Conservation (phyloP, 495 filamentous ascomycete species). For the Hyaloscypha hepaticicola region DNA sequence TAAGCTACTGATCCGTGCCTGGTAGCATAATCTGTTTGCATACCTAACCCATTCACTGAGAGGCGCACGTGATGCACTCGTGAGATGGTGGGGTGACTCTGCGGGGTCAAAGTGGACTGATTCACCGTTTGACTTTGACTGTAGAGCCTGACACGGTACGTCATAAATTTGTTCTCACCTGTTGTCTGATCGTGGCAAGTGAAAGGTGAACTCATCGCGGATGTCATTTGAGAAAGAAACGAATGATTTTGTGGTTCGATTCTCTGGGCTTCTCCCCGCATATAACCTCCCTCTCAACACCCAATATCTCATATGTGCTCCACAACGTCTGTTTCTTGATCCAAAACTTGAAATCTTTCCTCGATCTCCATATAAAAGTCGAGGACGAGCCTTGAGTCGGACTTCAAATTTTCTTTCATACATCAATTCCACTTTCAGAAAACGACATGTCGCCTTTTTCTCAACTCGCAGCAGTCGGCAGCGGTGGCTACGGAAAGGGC, state of each 20-base stretch:
- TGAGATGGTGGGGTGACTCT: conserved; percentile 8
- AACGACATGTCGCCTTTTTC: conserved; percentile 17
- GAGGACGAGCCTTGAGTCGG: background rate
- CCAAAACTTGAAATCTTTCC: conserved; percentile 1
- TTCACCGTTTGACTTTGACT: background rate
- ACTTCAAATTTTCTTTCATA: conserved; percentile 2
- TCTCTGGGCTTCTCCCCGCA: background rate
- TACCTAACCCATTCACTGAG: background rate
- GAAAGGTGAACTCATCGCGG: background rate
- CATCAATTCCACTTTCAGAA: background rate
- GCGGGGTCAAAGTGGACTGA: background rate
- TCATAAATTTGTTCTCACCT: background rate
- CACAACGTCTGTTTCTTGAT: background rate
- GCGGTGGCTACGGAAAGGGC: conserved; percentile 1
- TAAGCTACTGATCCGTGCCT: background rate
- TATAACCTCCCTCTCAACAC: background rate
- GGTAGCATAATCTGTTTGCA: background rate
- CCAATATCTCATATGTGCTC: background rate
- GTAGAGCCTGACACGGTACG: background rate
- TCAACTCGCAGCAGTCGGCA: conserved; percentile 1
- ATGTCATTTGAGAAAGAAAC: background rate
- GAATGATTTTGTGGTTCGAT: background rate
- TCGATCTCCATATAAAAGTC: background rate
- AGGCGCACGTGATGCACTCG: conserved; percentile 5
- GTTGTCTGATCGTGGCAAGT: background rate